Evolutionary conservation across 1,139 yeast genomes (phyloP), one percentile per base, ranked within the genome.

Genomic region (Nakaseomyces delphensis): DNA sequence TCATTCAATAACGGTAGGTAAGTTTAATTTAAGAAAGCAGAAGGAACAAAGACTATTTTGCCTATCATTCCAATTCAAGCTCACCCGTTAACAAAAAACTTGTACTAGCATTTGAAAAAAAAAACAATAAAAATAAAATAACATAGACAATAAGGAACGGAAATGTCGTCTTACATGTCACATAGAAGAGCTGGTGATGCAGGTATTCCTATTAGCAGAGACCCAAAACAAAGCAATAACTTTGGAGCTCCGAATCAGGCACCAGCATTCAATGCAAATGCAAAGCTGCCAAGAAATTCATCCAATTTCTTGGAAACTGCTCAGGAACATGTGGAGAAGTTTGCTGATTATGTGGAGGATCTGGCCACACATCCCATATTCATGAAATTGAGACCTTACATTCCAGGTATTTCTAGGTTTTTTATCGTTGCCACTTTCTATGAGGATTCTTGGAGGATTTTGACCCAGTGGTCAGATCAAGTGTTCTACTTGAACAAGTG

Each of bases 401-500:
- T 81, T 27, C 97, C 97, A 11, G 79, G 82, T 19, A 74, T 91
- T 52, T 97, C 96, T 23, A 74, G 98, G 46, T 79, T 85, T 48
- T 76, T 89, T 55, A 87, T 91, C 52, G 96, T 91, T 47, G 96
- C 95, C 42, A 91, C 98, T 1, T 91, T 89, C 61, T 77, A 79
- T 55, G 98, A 91, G 64, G 98, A 91, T 60, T 78, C 96, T 1
- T 63, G 83, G 46, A 74, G 98, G 63, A 85, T 91, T 56, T 59
- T 80, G 46, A 70, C 87, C 13, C 97, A 89, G 65, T 91, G 97
- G 97, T 65, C 73, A 27, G 95, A 87, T 57, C 98, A 91, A 64
- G 86, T 86, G 24, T 81, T 78, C 60, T 91, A 84, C 63, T 71
- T 91, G 55, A 76, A 85, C 69, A 77, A 77, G 54, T 83, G 80